These are phyloP conservation scores for Catunica adiposa DNA, from an alignment of 2,329 filamentous ascomycete genomes.

Conservation along the genomic window DNA sequence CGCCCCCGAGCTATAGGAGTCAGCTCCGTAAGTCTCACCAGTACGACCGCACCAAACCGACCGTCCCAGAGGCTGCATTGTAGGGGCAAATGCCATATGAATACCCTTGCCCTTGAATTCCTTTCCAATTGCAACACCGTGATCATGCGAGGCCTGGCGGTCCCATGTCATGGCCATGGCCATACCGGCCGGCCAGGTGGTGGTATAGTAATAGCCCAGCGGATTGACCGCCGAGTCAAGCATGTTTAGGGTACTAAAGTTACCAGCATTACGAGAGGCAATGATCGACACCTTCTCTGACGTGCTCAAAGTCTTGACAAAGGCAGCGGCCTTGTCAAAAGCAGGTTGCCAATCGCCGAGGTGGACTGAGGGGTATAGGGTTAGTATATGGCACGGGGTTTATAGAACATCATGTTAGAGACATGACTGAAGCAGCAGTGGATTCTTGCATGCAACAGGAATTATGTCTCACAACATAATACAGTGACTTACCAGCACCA, in stretches of 20 bases:
- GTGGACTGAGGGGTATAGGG: slow-evolving; percentile 13
- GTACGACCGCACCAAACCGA: slow-evolving; percentile 38
- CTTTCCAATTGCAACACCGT: slow-evolving; percentile 50
- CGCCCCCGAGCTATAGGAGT: slow-evolving; percentile 50
- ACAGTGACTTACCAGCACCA: slow-evolving; percentile 13
- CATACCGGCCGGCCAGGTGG: slow-evolving; percentile 65
- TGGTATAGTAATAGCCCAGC: slow-evolving; percentile 50
- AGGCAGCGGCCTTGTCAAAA: slow-evolving; percentile 49
- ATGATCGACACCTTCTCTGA: slow-evolving; percentile 66
- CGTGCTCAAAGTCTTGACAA: slow-evolving; percentile 53
- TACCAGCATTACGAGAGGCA: slow-evolving; percentile 59
- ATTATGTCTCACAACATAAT: background rate
- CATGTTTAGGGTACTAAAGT: slow-evolving; percentile 51
- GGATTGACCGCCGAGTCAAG: slow-evolving; percentile 35
- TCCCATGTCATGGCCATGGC: slow-evolving; percentile 72
- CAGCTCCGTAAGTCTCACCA: slow-evolving; percentile 48
- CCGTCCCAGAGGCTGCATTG: slow-evolving; percentile 25
- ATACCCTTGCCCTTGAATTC: slow-evolving; percentile 57
- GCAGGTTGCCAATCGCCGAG: slow-evolving; percentile 43
- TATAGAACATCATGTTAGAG: background rate
- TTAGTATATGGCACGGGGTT: background rate
- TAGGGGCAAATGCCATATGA: slow-evolving; percentile 46
- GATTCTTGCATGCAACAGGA: background rate
- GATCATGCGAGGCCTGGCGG: slow-evolving; percentile 51
- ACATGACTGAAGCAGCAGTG: background rate